These are phyloP conservation scores for Russula brevipes DNA, from an alignment of 768 basidiomycete genomes.

Conservation along the genomic window DNA sequence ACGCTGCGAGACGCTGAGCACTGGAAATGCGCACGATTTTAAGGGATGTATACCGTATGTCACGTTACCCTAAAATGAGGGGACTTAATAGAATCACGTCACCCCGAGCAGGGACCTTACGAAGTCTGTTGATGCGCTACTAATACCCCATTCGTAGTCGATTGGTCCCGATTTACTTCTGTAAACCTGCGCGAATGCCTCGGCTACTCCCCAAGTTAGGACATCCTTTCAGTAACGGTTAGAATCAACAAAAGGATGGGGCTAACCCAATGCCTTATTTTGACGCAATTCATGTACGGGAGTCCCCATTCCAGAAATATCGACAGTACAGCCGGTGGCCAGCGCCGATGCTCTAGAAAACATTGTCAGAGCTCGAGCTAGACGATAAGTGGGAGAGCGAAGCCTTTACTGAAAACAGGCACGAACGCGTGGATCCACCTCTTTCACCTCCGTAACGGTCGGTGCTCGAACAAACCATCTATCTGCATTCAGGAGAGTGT, in stretches of 20 bases:
- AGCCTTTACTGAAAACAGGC: slow-evolving; percentile 64
- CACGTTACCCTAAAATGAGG: slow-evolving; percentile 54
- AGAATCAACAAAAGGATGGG: not conserved
- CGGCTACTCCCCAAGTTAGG: slow-evolving; percentile 38
- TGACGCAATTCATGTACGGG: slow-evolving; percentile 57
- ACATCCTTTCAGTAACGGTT: not conserved
- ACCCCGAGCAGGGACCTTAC: slow-evolving; percentile 39
- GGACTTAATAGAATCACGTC: not conserved
- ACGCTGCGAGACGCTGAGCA: slow-evolving; percentile 29
- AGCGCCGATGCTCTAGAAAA: slow-evolving; percentile 53
- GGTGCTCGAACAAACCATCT: slow-evolving; percentile 76
- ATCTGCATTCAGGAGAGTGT: not conserved
- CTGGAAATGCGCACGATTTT: not conserved
- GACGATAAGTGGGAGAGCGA: not conserved
- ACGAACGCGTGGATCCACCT: slow-evolving; percentile 52
- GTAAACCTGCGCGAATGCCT: slow-evolving; percentile 58
- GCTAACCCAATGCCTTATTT: slow-evolving; percentile 56
- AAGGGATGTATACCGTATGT: slow-evolving; percentile 51
- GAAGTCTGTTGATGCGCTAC: slow-evolving; percentile 75
- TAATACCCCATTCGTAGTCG: slow-evolving; percentile 63
- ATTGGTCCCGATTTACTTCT: slow-evolving; percentile 56
- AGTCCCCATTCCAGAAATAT: slow-evolving; percentile 34
- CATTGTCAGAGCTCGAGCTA: slow-evolving; percentile 5
- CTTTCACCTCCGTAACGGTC: slow-evolving; percentile 53
- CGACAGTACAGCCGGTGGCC: slow-evolving; percentile 58